phyloP scores from a whole-genome alignment of 352 stramenopile species.

The Pythium angustatum region DNA sequence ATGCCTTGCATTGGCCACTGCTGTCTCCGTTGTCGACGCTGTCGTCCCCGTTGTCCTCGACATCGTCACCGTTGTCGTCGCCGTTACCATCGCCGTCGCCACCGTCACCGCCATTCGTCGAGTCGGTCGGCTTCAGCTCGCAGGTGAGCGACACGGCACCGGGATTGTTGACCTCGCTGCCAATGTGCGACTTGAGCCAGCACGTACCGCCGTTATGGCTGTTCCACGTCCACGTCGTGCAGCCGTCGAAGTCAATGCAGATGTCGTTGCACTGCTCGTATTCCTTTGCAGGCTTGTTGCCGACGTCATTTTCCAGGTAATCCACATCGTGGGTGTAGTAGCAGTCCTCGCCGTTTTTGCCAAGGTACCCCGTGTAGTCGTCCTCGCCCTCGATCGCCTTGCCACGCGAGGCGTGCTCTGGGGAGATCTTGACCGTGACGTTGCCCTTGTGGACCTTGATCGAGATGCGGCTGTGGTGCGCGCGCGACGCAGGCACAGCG shows the following conservation, averaged over 20 bases:
- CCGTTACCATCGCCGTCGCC: not conserved
- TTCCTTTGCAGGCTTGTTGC: not conserved
- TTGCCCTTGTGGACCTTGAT: not conserved
- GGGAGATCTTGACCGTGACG: not conserved
- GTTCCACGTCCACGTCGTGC: not conserved
- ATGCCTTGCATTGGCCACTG: not conserved
- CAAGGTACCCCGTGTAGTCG: not conserved
- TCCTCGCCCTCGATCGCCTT: not conserved
- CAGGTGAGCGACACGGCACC: not conserved
- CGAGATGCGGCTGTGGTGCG: not conserved
- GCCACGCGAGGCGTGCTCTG: not conserved
- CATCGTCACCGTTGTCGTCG: not conserved
- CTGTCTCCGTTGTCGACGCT: not conserved
- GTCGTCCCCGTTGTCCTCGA: not conserved
- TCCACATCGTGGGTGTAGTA: not conserved
- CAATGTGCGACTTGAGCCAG: slow-evolving; percentile 30
- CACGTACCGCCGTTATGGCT: slow-evolving; percentile 35
- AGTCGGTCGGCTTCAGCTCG: too few species aligned
- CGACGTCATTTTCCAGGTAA: not conserved
- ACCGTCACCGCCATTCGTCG: too few species aligned
- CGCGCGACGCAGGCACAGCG: too few species aligned
- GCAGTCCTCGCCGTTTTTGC: not conserved
- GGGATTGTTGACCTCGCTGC: not conserved
- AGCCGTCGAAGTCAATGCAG: not conserved
- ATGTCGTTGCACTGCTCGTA: not conserved